These are phyloP conservation scores for Naegleria lovaniensis DNA, from an alignment of 208 protist species.

Conservation along the genomic window DNA sequence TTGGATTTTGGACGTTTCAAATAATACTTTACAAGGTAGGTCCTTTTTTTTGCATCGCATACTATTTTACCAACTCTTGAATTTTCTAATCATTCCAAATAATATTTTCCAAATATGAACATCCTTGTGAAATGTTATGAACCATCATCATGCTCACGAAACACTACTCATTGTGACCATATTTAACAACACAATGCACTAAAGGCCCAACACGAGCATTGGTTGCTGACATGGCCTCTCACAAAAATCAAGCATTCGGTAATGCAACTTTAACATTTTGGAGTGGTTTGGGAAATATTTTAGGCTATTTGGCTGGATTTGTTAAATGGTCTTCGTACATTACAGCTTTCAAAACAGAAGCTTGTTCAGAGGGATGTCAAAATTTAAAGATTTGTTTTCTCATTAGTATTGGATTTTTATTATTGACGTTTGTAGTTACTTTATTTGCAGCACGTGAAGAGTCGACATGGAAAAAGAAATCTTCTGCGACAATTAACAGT, in stretches of 20 bases:
- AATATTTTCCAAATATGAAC: too few species aligned
- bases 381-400: constrained; percentile 12
- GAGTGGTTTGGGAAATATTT: constrained; percentile 16
- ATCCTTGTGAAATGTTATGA: too few species aligned
- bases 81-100: too few species aligned
- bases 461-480: not conserved
- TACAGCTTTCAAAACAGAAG: not conserved
- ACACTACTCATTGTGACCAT: too few species aligned
- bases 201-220: constrained; percentile 14
- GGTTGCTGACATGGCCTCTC: constrained; percentile 15
- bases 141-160: too few species aligned
- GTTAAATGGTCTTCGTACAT: not conserved
- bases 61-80: too few species aligned
- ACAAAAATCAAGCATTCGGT: constrained; percentile 16
- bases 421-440: not conserved
- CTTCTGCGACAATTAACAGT: too few species aligned
- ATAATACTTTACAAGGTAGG: constrained; percentile 19
- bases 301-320: constrained; percentile 21
- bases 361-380: not conserved
- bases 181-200: too few species aligned
- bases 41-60: too few species aligned
- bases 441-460: not conserved
- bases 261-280: constrained; percentile 18
- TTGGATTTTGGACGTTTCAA: constrained; percentile 25
- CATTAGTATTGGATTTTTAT: constrained; percentile 4